Evolutionary conservation across 1,284 basidiomycete species (phyloP).

Genomic region (Boletus semigastroideus): DNA sequence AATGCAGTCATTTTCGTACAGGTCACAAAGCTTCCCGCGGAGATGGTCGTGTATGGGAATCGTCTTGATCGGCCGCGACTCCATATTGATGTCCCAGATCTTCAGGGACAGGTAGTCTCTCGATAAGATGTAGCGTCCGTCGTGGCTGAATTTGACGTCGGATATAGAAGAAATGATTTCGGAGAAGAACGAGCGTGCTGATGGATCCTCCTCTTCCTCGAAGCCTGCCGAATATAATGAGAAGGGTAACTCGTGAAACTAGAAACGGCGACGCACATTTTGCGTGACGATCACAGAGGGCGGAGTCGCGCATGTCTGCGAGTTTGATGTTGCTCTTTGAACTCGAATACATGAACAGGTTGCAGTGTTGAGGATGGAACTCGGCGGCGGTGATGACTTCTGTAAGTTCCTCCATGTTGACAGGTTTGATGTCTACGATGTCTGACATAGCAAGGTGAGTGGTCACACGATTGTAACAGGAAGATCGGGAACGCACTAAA

Average conservation of each 20-base stretch:
- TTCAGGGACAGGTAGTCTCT: slow-evolving; percentile 97
- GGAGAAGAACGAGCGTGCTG: slow-evolving; percentile 99
- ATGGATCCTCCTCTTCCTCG: slow-evolving; percentile 98
- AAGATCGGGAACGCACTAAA: slow-evolving; percentile 75
- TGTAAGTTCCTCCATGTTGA: slow-evolving; percentile 99
- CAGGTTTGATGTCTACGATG: slow-evolving; percentile 99
- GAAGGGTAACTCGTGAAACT: slow-evolving; percentile 11
- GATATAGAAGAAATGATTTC: slow-evolving; percentile 99
- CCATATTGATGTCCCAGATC: slow-evolving; percentile 99
- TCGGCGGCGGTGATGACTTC: slow-evolving; percentile 99
- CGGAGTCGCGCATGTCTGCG: slow-evolving; percentile 99
- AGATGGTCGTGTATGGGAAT: slow-evolving; percentile 99
- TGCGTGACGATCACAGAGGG: slow-evolving; percentile 93
- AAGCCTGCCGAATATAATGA: slow-evolving; percentile 61
- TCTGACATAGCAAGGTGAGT: slow-evolving; percentile 51
- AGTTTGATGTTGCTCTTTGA: slow-evolving; percentile 99
- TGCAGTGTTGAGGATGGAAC: slow-evolving; percentile 98
- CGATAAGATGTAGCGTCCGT: slow-evolving; percentile 95
- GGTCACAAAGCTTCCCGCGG: slow-evolving; percentile 94
- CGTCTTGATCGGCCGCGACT: slow-evolving; percentile 93
- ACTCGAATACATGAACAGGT: slow-evolving; percentile 99
- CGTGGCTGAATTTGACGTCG: slow-evolving; percentile 98
- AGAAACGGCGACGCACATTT: slow-evolving; percentile 69
- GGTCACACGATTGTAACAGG: slow-evolving; percentile 1
- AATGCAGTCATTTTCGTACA: slow-evolving; percentile 99